Conservation (phyloP, 164 flowering plant species). For the Umbellularia californica region DNA sequence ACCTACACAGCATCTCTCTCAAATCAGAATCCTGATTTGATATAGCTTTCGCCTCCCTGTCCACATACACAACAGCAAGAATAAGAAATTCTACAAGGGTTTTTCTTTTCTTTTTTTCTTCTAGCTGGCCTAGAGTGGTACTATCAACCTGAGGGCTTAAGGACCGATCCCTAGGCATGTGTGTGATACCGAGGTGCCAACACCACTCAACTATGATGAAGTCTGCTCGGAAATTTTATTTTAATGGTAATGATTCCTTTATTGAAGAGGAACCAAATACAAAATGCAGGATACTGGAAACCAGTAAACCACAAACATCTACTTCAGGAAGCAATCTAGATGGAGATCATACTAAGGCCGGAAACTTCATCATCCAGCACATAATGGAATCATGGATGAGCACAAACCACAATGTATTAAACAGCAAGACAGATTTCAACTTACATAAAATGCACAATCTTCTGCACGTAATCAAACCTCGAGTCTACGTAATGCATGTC, state of each 20-base stretch:
- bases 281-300: neutral
- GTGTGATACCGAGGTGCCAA: too few species aligned
- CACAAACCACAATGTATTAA: neutral
- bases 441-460: neutral
- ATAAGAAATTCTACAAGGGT: neutral
- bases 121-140: too few species aligned
- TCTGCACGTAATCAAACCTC: neutral
- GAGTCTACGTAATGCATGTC: slow-evolving; percentile 1
- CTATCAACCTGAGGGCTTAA: too few species aligned
- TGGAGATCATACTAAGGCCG: neutral
- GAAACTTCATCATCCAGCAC: neutral
- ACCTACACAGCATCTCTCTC: neutral
- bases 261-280: too few species aligned
- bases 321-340: neutral
- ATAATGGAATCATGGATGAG: neutral
- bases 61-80: neutral
- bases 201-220: too few species aligned
- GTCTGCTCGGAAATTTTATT: too few species aligned
- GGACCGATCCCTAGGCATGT: too few species aligned
- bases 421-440: neutral
- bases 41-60: neutral
- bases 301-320: neutral
- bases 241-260: too few species aligned
- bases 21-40: neutral
- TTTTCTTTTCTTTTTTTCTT: too few species aligned